Evolutionary conservation across 1,284 basidiomycete species (phyloP), one percentile per base, ranked within the genome.

Genomic region (Golubevia sp.): DNA sequence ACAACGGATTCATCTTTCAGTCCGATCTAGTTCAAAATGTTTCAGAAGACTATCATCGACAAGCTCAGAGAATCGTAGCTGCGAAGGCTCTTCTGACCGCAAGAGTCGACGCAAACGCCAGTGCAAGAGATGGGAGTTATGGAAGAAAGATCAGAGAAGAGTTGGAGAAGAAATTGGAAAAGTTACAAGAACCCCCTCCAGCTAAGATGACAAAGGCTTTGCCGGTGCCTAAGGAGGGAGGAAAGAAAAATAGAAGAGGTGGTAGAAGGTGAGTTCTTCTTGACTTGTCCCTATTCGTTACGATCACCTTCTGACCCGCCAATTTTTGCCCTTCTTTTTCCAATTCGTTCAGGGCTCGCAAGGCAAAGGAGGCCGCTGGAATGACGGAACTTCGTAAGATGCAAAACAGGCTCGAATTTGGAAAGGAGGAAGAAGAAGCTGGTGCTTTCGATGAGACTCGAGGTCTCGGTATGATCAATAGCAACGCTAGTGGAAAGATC

Each of bases 1-100:
- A 97, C 79, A 95, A 93, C 0, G 97, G 97, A 18, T 99, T 98
- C 86, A 90, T 99, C 68, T 97, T 91, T 85, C 96, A 99, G 79
- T 93, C 91, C 8, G 91, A 92, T 1, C 85, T 98, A 15, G 91
- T 99, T 1, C 89, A 91, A 62, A 88, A 89, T 64, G 92, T 93
- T 0, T 92, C 93, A 7, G 88, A 91, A n/a, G 95, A 98, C 70
- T 95, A 96, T 78, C 90, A 93, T 63, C 87, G 94, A 67, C 96
- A 94, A 84, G 90, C 96, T 0, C 94, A 98, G 78, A 88, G 96
- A 44, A 97, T 93, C 0, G 89, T 98, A 4, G 92, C 93, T 11
- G 94, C 95, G 8, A 99, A 99, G 85, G 90, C 90, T 65, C 90
- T 91, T 0, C 86, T 99, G 21, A 93, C 95, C 0, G 93, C 94